phyloP scores from a whole-genome alignment of 352 stramenopile genomes.

The Phytophthora foliorum region DNA sequence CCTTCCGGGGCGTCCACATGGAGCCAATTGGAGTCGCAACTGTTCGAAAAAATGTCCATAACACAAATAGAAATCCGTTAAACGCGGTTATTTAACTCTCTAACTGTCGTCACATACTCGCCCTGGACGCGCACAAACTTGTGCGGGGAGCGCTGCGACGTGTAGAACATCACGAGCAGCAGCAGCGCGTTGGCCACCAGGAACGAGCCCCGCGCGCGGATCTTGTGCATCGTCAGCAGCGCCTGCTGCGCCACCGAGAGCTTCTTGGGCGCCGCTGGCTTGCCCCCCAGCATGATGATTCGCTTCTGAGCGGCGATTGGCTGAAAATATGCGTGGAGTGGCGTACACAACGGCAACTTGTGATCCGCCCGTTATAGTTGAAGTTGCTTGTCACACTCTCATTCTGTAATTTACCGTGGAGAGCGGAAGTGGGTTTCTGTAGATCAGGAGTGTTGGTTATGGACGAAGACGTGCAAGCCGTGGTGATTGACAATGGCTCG shows the following conservation, averaged over 20 bases:
- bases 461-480: conserved; percentile 72
- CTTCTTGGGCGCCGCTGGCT: conserved; percentile 21
- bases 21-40: conserved; percentile 80
- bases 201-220: conserved; percentile 55
- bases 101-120: conserved; percentile 53
- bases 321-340: conserved; percentile 11
- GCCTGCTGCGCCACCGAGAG: conserved; percentile 50
- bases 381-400: conserved; percentile 17
- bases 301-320: conserved; percentile 1
- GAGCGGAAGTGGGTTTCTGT: neutral
- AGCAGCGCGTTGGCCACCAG: conserved; percentile 60
- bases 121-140: conserved; percentile 82
- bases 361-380: conserved; percentile 33
- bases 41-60: conserved; percentile 27
- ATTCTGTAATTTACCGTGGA: conserved; percentile 20
- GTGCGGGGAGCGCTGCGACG: conserved; percentile 56
- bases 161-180: conserved; percentile 65
- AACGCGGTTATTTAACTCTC: neutral
- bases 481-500: conserved; percentile 98
- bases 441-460: conserved; percentile 4
- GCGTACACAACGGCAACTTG: conserved; percentile 23
- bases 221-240: conserved; percentile 60
- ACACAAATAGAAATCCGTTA: conserved; percentile 13
- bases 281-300: conserved; percentile 27
- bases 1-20: conserved; percentile 39